Evolutionary conservation across 2,329 filamentous ascomycete genomes (phyloP), one percentile per base, ranked within the genome.

Genomic region (Paraphoma sp.): DNA sequence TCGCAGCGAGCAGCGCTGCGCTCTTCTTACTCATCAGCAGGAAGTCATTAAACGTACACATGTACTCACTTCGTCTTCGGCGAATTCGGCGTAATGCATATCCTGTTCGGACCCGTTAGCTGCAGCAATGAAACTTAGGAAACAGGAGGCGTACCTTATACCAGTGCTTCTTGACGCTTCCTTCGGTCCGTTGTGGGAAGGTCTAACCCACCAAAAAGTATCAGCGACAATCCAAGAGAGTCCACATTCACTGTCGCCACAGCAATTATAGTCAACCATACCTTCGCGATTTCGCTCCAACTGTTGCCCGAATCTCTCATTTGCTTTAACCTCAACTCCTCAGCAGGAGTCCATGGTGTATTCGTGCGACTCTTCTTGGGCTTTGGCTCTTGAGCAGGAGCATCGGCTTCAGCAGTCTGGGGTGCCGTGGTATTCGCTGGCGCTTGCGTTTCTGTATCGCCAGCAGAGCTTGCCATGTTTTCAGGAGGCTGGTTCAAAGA

Each of bases 141-240:
- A 65, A 65, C 48, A 44, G 51, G 44, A 17, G 48, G 33, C 30
- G 41, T 51, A 92, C 92, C 85, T 98, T 98, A 79, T 99, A 98
- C 94, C 95, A 99, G 77, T 99, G 95, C 80, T 98, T 99, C 84
- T 98, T 99, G 18, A 99, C 95, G 72, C 93, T 97, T 7, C 95
- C 95, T 80, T 99, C 95, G 42, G 95, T 99, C 70, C 95, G 86
- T 23, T 87, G 89, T 10, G 95, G 94, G 75, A 99, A 99, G 2
- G 91, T 93, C 91, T 96, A 64, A 14, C 33, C 53, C 45, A 45
- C 41, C 30, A 57, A 10, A 36, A 10, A 10, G 14, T 4, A 14
- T 36, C 6, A 36, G 33, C 33, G 33, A 36, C 33, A 10, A 36
- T 6, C 9, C 33, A 4, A 36, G 10, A 36, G 10, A 36, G 14